Evolutionary conservation across 164 flowering plant genomes (phyloP), one percentile per base, ranked within the genome.

Genomic region (Tetracentron sinense): DNA sequence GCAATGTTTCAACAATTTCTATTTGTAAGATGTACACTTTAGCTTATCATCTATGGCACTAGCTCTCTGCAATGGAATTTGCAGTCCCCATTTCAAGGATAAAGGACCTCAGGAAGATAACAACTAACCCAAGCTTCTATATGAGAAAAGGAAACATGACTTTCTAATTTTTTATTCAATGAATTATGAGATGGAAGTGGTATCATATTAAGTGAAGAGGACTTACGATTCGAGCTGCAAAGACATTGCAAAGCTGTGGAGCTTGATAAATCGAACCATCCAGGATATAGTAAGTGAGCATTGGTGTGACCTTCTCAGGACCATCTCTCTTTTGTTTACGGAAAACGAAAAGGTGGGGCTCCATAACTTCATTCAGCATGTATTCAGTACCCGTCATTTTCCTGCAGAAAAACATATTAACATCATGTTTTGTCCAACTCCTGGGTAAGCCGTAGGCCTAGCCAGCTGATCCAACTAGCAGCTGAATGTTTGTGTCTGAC

Each of bases 241-340:
- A 95, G 50, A 92, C 94, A 77, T 69, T 92, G 81, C 82, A 81
- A 59, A 95, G 94, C 60, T 95, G 99, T 14, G 99, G 99, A 6
- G 99, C 92, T 79, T 95, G 99, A 65, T 95, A 95, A 28, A 95
- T 82, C 14, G 97, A 86, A 63, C 99, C 99, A 78, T 95, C 99
- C 73, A 95, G 61, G 42, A 95, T 65, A 72, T 95, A 95, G 63
- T 95, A 95, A 15, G 88, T 82, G 33, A 95, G 82, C 96, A 92
- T 86, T 12, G 94, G 97, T 16, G 92, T 92, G 64, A 88, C 90
- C 70, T 87, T 95, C 77, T 95, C 97, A 7, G 94, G 90, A 42
- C 87, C 65, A 64, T 95, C 97, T 73, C 99, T 88, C 87, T 82
- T 92, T 75, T 95, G 99, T 78, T 95, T 95, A 16, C 88, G 86